Evolutionary conservation across 2,329 filamentous ascomycete genomes (phyloP).

Genomic region (Sporothrix brunneoviolacea): DNA sequence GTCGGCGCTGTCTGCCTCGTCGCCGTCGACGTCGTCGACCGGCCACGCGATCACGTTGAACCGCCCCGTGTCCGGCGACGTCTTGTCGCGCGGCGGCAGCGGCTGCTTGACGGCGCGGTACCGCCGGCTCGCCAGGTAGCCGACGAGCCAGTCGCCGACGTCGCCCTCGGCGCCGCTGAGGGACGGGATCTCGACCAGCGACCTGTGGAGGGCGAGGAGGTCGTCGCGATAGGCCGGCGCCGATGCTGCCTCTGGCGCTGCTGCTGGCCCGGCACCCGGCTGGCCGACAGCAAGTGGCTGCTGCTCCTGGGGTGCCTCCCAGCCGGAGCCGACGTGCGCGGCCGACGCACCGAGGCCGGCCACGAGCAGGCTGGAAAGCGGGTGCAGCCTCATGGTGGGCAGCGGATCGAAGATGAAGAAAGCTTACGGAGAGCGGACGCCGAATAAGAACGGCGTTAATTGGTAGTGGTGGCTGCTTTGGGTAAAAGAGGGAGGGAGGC

Average conservation of each 20-base stretch:
- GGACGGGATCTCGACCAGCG: constrained; percentile 68
- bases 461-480: too few relatives aligned
- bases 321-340: background rate
- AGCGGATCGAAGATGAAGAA: background rate
- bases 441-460: too few relatives aligned
- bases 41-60: constrained; percentile 74
- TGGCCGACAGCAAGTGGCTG: background rate
- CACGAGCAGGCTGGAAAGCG: background rate
- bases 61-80: constrained; percentile 31
- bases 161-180: constrained; percentile 61
- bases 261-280: too few relatives aligned
- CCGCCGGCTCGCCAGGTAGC: constrained; percentile 50
- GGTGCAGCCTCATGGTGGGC: background rate
- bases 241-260: background rate
- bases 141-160: constrained; percentile 61
- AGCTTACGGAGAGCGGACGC: background rate
- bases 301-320: background rate
- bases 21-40: constrained; percentile 32
- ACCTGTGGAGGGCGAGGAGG: constrained; percentile 66
- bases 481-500: too few relatives aligned
- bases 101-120: constrained; percentile 39
- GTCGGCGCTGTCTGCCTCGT: constrained; percentile 26
- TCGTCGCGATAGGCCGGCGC: constrained; percentile 35
- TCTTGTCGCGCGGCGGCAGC: constrained; percentile 28
- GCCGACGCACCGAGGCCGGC: constrained; percentile 2